Evolutionary conservation across 1,284 basidiomycete genomes (phyloP).

Genomic region (Papiliotrema nemorosa): DNA sequence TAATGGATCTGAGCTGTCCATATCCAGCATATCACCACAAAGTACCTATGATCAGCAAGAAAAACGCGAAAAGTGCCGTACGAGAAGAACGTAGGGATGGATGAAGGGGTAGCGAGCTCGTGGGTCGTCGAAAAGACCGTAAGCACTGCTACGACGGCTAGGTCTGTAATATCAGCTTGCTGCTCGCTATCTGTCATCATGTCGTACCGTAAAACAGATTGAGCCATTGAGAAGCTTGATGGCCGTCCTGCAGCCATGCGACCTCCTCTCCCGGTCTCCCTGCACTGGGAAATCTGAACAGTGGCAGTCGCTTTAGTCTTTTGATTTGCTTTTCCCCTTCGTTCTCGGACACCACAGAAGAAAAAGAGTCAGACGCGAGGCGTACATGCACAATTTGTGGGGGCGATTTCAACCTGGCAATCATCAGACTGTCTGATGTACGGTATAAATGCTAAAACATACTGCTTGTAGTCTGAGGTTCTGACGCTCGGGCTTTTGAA

Average conservation of each 20-base stretch:
- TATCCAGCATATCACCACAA: conserved; percentile 25
- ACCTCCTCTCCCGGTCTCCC: background rate
- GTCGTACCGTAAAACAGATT: conserved; percentile 28
- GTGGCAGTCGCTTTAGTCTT: no score
- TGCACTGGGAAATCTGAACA: no score
- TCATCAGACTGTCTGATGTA: no score
- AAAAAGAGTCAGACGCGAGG: no score
- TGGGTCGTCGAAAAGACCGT: conserved; percentile 25
- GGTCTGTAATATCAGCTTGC: conserved; percentile 13
- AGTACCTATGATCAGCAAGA: conserved; percentile 18
- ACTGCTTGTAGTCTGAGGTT: no score
- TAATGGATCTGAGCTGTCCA: conserved; percentile 35
- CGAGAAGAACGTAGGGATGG: conserved; percentile 26
- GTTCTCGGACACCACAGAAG: no score
- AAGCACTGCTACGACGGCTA: conserved; percentile 36
- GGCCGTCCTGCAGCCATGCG: conserved; percentile 21
- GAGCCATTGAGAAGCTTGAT: conserved; percentile 25
- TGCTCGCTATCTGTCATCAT: background rate
- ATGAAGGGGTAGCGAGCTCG: conserved; percentile 17
- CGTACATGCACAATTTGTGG: no score
- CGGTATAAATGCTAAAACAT: no score
- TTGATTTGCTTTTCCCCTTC: no score
- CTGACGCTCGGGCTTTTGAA: no score
- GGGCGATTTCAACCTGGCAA: no score
- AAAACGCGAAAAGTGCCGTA: conserved; percentile 1